A percentile compares a stretch with the other conserved stretches of the same genome.
phyloP scores from a whole-genome alignment of 257 asterid genomes.

The Agastache rugosa region DNA sequence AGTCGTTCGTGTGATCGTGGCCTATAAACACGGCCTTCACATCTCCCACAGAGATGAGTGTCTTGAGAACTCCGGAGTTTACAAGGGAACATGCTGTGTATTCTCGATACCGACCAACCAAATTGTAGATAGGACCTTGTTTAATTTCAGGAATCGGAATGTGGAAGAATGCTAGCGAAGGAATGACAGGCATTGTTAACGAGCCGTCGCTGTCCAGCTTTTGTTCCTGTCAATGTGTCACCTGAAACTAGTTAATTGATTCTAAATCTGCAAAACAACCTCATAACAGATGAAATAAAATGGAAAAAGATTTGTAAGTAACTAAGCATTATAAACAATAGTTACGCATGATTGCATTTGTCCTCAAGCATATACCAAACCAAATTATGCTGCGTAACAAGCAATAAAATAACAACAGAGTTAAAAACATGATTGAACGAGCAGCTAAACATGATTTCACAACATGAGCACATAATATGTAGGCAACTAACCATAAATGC shows the following conservation, averaged over 20 bases:
- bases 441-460: not conserved
- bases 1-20: constrained; percentile 93
- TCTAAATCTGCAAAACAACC: constrained; percentile 38
- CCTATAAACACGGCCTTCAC: constrained; percentile 91
- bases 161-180: constrained; percentile 90
- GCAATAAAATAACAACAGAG: not conserved
- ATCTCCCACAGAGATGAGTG: constrained; percentile 67
- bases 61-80: constrained; percentile 72
- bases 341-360: not conserved
- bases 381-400: not conserved
- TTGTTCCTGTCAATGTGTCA: constrained; percentile 60
- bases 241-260: constrained; percentile 64
- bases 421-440: not conserved
- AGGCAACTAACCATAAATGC: constrained; percentile 5
- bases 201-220: constrained; percentile 34
- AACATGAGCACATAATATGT: not conserved
- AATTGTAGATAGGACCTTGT: constrained; percentile 64
- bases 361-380: not conserved
- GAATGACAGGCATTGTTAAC: constrained; percentile 27
- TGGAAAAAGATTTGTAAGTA: not conserved
- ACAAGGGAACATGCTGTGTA: constrained; percentile 72
- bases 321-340: not conserved
- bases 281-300: not conserved
- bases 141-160: constrained; percentile 92
- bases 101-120: constrained; percentile 68